These are phyloP conservation scores for Dipteronia sinensis DNA, from an alignment of 345 rosid species.

Conservation along the genomic window DNA sequence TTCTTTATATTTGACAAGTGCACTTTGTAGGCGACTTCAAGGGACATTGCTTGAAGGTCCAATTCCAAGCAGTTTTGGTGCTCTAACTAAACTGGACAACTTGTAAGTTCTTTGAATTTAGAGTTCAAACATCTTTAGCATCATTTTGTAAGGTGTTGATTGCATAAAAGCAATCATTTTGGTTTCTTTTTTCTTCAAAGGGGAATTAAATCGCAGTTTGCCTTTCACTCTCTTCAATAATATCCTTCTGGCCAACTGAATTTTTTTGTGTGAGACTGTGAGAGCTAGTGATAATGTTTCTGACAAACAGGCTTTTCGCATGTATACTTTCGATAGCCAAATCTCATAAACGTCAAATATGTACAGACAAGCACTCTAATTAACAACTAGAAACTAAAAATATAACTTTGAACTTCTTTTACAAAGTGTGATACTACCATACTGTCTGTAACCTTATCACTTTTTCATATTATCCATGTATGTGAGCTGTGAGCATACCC, in stretches of 20 bases:
- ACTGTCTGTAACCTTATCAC: neutral
- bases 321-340: neutral
- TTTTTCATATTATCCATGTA: too few relatives aligned
- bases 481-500: neutral
- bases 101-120: slow-evolving; percentile 37
- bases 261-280: neutral
- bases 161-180: neutral
- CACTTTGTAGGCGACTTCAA: slow-evolving; percentile 43
- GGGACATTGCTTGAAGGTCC: slow-evolving; percentile 61
- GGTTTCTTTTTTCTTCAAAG: neutral
- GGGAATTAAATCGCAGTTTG: neutral
- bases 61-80: slow-evolving; percentile 48
- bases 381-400: neutral
- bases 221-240: neutral
- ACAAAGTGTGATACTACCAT: neutral
- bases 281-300: neutral
- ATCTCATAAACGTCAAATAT: neutral
- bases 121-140: neutral
- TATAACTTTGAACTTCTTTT: neutral
- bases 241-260: neutral
- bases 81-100: slow-evolving; percentile 44
- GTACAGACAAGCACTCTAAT: neutral
- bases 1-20: neutral
- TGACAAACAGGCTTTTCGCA: neutral
- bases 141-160: neutral